A percentile compares a stretch with the other conserved stretches of the same genome.
Evolutionary conservation across 176 grass and related monocot species (phyloP).

Genomic region (Pontederia paniculata): DNA sequence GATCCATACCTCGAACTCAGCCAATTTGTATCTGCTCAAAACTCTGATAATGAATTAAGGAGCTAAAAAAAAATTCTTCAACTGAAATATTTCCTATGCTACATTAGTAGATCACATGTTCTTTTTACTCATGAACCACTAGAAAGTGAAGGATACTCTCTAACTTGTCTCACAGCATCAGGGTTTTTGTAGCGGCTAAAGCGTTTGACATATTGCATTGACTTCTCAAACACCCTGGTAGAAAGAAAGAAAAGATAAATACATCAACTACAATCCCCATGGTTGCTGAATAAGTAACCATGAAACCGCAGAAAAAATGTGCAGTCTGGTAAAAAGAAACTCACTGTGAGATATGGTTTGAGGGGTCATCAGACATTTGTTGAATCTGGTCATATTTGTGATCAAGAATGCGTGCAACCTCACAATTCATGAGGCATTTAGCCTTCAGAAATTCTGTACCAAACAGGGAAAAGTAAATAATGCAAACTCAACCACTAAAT

Average conservation of each 20-base stretch:
- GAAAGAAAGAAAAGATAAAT: neutral
- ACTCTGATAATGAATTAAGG: slow-evolving; percentile 38
- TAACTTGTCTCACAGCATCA: slow-evolving; percentile 80
- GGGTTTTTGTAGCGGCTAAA: slow-evolving; percentile 98
- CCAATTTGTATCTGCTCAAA: slow-evolving; percentile 41
- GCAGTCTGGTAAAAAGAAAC: neutral
- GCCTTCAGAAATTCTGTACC: slow-evolving; percentile 75
- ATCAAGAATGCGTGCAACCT: slow-evolving; percentile 82
- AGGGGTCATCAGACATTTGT: slow-evolving; percentile 66
- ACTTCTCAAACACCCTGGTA: slow-evolving; percentile 89
- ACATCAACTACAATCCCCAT: no score
- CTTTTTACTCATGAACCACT: neutral
- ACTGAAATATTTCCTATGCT: neutral
- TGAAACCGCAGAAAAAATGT: neutral
- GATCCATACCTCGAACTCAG: slow-evolving; percentile 45
- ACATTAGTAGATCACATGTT: no score
- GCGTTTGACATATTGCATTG: slow-evolving; percentile 79
- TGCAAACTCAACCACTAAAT: no score
- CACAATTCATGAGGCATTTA: slow-evolving; percentile 97
- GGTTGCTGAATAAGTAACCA: neutral
- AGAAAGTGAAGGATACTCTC: slow-evolving; percentile 53
- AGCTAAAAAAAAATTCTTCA: no score
- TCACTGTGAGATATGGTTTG: slow-evolving; percentile 48
- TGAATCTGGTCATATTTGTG: slow-evolving; percentile 93
- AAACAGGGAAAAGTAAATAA: no score